Evolutionary conservation across 495 filamentous ascomycete species (phyloP).

Genomic region (Xylaria telfairii): DNA sequence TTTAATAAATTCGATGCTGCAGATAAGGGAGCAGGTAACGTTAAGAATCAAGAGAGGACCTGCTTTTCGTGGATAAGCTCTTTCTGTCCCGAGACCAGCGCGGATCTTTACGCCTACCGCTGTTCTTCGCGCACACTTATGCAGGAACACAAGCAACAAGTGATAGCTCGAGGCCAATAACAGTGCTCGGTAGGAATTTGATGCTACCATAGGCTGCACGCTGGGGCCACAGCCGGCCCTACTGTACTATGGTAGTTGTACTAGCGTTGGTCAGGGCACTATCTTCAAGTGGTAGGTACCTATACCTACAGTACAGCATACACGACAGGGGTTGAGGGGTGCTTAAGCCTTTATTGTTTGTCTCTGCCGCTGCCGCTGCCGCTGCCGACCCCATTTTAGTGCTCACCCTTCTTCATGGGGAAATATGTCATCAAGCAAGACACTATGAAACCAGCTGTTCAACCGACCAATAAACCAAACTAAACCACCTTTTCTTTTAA

Average conservation of each 20-base stretch:
- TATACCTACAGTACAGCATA: neutral
- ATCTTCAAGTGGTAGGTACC: neutral
- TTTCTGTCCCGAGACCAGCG: neutral
- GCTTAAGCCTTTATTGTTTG: slow-evolving; percentile 2
- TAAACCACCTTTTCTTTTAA: neutral
- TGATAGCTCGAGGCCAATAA: slow-evolving; percentile 17
- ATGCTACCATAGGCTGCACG: neutral
- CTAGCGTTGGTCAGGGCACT: slow-evolving; percentile 5
- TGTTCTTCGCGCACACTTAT: slow-evolving; percentile 1
- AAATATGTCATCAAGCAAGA: neutral
- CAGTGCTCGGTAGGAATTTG: neutral
- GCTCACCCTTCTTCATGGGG: neutral
- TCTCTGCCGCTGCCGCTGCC: slow-evolving; percentile 4
- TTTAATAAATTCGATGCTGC: no score
- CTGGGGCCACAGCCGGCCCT: neutral
- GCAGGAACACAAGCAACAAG: slow-evolving; percentile 8
- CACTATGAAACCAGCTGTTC: neutral
- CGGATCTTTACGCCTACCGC: no score
- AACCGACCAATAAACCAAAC: no score
- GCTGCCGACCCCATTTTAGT: neutral
- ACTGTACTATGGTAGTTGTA: no score
- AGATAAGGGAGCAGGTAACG: no score
- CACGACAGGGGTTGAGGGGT: slow-evolving; percentile 12
- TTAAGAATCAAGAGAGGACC: no score
- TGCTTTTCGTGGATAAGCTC: slow-evolving; percentile 13